Evolutionary conservation across 345 rosid species (phyloP), one percentile per base, ranked within the genome.

Genomic region (Conringia planisiliqua): DNA sequence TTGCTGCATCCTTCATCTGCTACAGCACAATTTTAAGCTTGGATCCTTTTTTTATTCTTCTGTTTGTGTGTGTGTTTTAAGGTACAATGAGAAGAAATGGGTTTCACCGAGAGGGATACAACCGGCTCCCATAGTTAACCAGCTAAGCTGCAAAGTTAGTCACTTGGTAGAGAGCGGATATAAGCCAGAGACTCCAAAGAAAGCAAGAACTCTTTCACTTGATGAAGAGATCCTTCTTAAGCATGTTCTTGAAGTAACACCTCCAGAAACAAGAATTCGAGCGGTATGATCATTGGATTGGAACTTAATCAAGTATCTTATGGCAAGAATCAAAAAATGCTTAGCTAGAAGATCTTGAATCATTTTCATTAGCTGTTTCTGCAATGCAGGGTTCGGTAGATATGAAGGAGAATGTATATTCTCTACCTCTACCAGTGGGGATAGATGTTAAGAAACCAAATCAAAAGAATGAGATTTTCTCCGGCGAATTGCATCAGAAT

Each of bases 71-170:
- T n/a, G n/a, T n/a, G n/a, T 27, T 38, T 11, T 51, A 69, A 94
- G 98, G 81, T 94, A 95, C 60, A 79, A 51, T 43, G 97, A 89
- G 55, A 90, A 83, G 84, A 85, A 81, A 86, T 95, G 99, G 99
- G 76, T 83, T 71, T 82, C 86, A 29, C 74, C 48, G 10, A 43
- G 68, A 69, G 75, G 79, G 27, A 50, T 44, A 17, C 85, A 82
- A 55, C 83, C 84, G n/a, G 22, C 72, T 62, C 78, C 83, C 30
- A 62, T 48, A 20, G 17, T 13, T 11, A 65, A 8, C 27, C 75
- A 68, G 63, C 67, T 27, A 10, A 72, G 58, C 78, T 17, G 40
- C 52, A 82, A 70, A 6, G 70, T 40, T 14, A 66, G 60, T 30
- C 66, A 78, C 55, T 44, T 66, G 14, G 66, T 60, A 26, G 71